Evolutionary conservation across 306 rosid genomes (phyloP).

Genomic region (Quercus glauca): DNA sequence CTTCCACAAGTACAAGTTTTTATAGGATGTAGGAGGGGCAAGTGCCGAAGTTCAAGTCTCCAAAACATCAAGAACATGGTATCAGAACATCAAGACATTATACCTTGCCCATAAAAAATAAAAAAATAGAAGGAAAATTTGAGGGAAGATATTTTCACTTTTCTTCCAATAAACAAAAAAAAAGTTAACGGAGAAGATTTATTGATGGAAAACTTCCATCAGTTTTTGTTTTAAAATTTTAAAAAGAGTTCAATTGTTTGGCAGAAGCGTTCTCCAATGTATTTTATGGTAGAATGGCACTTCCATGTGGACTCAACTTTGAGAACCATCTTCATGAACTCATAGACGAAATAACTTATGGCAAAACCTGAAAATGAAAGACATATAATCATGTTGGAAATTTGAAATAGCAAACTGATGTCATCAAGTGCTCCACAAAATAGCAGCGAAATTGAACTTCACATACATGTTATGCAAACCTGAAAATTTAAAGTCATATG

Average conservation of each 20-base stretch:
- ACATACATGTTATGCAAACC: background rate
- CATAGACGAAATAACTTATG: slow-evolving; percentile 55
- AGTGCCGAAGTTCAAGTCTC: too few relatives aligned
- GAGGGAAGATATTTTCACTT: too few relatives aligned
- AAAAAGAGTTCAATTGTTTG: background rate
- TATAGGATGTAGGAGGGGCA: too few relatives aligned
- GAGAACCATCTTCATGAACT: slow-evolving; percentile 59
- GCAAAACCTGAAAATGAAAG: slow-evolving; percentile 42
- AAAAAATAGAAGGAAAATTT: too few relatives aligned
- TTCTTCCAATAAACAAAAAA: too few relatives aligned
- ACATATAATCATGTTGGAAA: background rate
- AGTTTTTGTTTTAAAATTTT: too few relatives aligned
- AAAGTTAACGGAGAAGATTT: too few relatives aligned
- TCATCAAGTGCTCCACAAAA: background rate
- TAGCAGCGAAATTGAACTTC: background rate
- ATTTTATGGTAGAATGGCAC: background rate
- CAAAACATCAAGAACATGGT: too few relatives aligned
- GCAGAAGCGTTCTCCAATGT: background rate
- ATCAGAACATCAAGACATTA: too few relatives aligned
- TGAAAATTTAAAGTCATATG: background rate
- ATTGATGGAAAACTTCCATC: too few relatives aligned
- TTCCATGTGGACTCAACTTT: slow-evolving; percentile 42
- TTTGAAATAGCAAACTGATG: background rate
- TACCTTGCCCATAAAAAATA: too few relatives aligned
- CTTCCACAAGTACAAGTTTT: too few relatives aligned